Evolutionary conservation across 2,329 filamentous ascomycete species (phyloP).

Genomic region (Coniella lustricola): DNA sequence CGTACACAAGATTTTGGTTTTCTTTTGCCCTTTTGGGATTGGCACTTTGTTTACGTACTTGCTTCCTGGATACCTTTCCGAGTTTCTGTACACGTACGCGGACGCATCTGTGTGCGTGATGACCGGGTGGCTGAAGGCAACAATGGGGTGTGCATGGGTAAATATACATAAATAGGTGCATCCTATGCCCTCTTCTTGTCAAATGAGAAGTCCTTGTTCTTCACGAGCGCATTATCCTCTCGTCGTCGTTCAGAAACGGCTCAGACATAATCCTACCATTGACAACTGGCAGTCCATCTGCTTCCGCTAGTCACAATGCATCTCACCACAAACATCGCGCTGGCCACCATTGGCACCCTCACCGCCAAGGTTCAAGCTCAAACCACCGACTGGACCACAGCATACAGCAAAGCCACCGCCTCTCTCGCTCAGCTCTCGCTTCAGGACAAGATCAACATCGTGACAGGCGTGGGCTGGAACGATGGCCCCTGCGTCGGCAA

Average conservation of each 20-base stretch:
- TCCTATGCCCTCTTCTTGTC: background rate
- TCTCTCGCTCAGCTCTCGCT: conserved; percentile 64
- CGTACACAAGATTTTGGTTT: no score
- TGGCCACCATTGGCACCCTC: conserved; percentile 25
- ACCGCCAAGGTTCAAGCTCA: conserved; percentile 43
- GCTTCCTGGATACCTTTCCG: no score
- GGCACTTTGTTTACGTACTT: no score
- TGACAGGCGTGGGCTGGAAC: conserved; percentile 69
- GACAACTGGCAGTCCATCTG: background rate
- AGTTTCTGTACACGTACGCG: no score
- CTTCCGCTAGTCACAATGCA: background rate
- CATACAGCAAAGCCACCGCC: conserved; percentile 61
- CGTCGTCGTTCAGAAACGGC: no score
- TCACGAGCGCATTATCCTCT: no score
- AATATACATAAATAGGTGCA: background rate
- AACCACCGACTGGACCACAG: conserved; percentile 52
- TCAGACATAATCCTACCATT: background rate
- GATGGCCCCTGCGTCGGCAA: conserved; percentile 64
- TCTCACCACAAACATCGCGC: background rate
- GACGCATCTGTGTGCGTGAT: no score
- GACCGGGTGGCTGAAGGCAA: background rate
- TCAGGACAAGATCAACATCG: conserved; percentile 71
- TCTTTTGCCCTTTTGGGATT: no score
- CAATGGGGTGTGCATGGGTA: background rate
- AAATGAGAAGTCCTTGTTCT: no score